These are phyloP conservation scores for Cryphonectria parasitica DNA, from an alignment of 2,329 filamentous ascomycete species.

Conservation along the genomic window DNA sequence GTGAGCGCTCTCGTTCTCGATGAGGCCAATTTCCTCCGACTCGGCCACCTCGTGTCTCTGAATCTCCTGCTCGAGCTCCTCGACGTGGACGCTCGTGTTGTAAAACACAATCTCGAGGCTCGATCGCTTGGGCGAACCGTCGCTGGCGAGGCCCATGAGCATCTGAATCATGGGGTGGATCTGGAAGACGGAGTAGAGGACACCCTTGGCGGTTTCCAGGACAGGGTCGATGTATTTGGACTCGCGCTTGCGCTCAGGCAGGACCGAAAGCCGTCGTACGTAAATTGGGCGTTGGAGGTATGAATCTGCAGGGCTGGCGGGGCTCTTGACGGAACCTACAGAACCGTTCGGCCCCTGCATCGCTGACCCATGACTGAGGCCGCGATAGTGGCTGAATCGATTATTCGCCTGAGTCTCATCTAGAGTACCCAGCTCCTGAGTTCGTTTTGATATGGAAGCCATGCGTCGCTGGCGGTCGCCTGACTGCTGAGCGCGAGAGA, in stretches of 20 bases:
- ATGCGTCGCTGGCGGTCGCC: slow-evolving; percentile 63
- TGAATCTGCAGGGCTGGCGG: slow-evolving; percentile 63
- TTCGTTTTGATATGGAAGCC: slow-evolving; percentile 64
- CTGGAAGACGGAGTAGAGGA: slow-evolving; percentile 69
- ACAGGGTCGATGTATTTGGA: slow-evolving; percentile 65
- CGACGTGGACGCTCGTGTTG: slow-evolving; percentile 68
- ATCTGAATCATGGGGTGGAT: slow-evolving; percentile 71
- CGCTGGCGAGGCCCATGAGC: slow-evolving; percentile 64
- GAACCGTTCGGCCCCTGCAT: slow-evolving; percentile 57
- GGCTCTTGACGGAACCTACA: slow-evolving; percentile 50
- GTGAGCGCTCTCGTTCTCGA: slow-evolving; percentile 67
- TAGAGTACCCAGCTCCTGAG: slow-evolving; percentile 63
- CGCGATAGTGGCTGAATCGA: slow-evolving; percentile 68
- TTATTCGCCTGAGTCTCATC: slow-evolving; percentile 67
- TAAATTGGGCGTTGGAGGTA: slow-evolving; percentile 63
- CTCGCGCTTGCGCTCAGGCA: slow-evolving; percentile 66
- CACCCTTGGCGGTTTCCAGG: slow-evolving; percentile 67
- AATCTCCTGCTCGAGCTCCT: slow-evolving; percentile 67
- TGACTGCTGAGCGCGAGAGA: slow-evolving; percentile 46
- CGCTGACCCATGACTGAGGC: slow-evolving; percentile 69
- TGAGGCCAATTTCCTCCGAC: slow-evolving; percentile 51
- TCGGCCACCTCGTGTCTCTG: slow-evolving; percentile 62
- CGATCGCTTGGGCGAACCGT: slow-evolving; percentile 63
- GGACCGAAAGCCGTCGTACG: slow-evolving; percentile 64
- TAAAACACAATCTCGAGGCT: slow-evolving; percentile 70